Percentiles rank a stretch among this genome's conserved stretches.
Conservation (phyloP, 1,284 basidiomycete species). For the Naganishia liquefaciens region DNA sequence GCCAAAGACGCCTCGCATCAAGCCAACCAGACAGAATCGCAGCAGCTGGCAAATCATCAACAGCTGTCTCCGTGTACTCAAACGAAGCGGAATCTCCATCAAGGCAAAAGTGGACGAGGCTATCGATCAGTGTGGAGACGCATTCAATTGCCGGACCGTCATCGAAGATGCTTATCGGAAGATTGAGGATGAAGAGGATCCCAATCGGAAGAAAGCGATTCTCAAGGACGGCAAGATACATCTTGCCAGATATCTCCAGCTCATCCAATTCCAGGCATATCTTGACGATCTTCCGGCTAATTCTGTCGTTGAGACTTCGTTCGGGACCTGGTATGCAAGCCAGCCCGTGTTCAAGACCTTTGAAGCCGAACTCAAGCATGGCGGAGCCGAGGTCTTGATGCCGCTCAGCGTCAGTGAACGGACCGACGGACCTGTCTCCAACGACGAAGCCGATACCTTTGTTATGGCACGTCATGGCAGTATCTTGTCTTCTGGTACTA, state of each 20-base stretch:
- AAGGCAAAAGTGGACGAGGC: slow-evolving; percentile 87
- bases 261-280: slow-evolving; percentile 93
- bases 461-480: slow-evolving; percentile 82
- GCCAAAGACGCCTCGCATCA: slow-evolving; percentile 33
- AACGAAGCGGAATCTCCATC: slow-evolving; percentile 79
- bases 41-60: slow-evolving; percentile 67
- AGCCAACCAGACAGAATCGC: slow-evolving; percentile 35
- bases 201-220: slow-evolving; percentile 65
- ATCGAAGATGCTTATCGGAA: slow-evolving; percentile 71
- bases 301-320: slow-evolving; percentile 71
- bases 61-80: slow-evolving; percentile 78
- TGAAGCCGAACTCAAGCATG: slow-evolving; percentile 81
- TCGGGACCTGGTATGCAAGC: slow-evolving; percentile 66
- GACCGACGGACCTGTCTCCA: slow-evolving; percentile 58
- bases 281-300: slow-evolving; percentile 82
- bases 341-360: slow-evolving; percentile 86
- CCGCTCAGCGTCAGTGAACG: slow-evolving; percentile 81
- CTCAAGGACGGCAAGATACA: slow-evolving; percentile 77
- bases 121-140: slow-evolving; percentile 81
- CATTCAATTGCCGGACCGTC: slow-evolving; percentile 79
- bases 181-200: slow-evolving; percentile 76
- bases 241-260: slow-evolving; percentile 81
- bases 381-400: slow-evolving; percentile 76
- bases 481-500: slow-evolving; percentile 70
- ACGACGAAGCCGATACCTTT: slow-evolving; percentile 78